Percentiles rank a stretch among this genome's conserved stretches.
These are phyloP conservation scores for Aspergillus conjunctus DNA, from an alignment of 495 filamentous ascomycete species.

Conservation along the genomic window DNA sequence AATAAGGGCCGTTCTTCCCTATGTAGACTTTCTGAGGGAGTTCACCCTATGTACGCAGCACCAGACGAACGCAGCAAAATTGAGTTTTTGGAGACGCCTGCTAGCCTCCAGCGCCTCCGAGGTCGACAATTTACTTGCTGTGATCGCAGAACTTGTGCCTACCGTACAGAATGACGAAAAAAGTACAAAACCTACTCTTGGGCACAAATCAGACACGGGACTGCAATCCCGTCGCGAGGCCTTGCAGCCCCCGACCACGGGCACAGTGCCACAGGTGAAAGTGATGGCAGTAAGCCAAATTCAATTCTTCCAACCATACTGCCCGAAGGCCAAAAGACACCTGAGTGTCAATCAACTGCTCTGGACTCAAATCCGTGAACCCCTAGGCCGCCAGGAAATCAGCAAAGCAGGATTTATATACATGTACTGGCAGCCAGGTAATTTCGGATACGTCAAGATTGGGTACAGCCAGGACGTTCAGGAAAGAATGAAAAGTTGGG, in stretches of 20 bases:
- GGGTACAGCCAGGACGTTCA: neutral
- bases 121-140: neutral
- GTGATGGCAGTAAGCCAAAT: neutral
- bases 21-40: neutral
- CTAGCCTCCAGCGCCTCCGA: neutral
- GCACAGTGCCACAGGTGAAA: neutral
- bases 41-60: neutral
- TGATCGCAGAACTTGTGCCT: neutral
- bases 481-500: slow-evolving; percentile 3
- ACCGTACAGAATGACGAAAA: neutral
- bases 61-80: neutral
- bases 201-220: neutral
- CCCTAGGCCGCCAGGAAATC: neutral
- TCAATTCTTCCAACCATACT: neutral
- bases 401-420: slow-evolving; percentile 4
- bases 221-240: neutral
- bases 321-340: neutral
- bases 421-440: slow-evolving; percentile 12
- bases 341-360: neutral
- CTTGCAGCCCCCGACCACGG: neutral
- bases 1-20: neutral
- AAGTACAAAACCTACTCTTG: neutral
- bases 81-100: neutral
- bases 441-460: slow-evolving; percentile 12
- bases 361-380: neutral